Evolutionary conservation across 2,329 filamentous ascomycete genomes (phyloP).

Genomic region (Phialocephala sp.): DNA sequence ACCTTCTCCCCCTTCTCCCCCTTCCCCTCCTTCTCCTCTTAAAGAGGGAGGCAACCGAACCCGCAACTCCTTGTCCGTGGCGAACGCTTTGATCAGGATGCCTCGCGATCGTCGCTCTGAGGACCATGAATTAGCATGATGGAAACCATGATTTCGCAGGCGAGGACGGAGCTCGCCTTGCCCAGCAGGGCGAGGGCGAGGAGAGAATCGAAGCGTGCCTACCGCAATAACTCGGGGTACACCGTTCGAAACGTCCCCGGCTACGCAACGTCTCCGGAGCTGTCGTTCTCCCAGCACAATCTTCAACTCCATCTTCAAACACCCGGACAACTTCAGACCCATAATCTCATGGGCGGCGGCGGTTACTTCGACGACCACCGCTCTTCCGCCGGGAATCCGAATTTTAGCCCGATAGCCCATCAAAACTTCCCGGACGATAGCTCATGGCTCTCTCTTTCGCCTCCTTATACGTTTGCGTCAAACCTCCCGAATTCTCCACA

Average conservation of each 20-base stretch:
- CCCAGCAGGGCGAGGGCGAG: conserved; percentile 19
- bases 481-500: conserved; percentile 28
- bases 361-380: conserved; percentile 21
- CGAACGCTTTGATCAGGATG: conserved; percentile 14
- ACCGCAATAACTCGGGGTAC: conserved; percentile 25
- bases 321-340: conserved; percentile 11
- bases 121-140: conserved; percentile 22
- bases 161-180: conserved; percentile 13
- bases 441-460: conserved; percentile 26
- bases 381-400: conserved; percentile 13
- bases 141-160: conserved; percentile 25
- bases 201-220: conserved; percentile 33
- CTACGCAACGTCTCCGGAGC: conserved; percentile 24
- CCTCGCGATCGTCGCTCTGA: background rate
- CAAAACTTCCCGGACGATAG: conserved; percentile 21
- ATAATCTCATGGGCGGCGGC: conserved; percentile 11
- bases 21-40: background rate
- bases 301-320: conserved; percentile 17
- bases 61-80: conserved; percentile 10
- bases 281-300: conserved; percentile 10
- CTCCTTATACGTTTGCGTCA: conserved; percentile 32
- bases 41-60: background rate
- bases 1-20: too few species aligned
- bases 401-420: conserved; percentile 24
- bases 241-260: conserved; percentile 14